These are phyloP conservation scores for Paraconiothyrium brasiliense DNA, from an alignment of 2,329 filamentous ascomycete genomes.

Conservation along the genomic window DNA sequence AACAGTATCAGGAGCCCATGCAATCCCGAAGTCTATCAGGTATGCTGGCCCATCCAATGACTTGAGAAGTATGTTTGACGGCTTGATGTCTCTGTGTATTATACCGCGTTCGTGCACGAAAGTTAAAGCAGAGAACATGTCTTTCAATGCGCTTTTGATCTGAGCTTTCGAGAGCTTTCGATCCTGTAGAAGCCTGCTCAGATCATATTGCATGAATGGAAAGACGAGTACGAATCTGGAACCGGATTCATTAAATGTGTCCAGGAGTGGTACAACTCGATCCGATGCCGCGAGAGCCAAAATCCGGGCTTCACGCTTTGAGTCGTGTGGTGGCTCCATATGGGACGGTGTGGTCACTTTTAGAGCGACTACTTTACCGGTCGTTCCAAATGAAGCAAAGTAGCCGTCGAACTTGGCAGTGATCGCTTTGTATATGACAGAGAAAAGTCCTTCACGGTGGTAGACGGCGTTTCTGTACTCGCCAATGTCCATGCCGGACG, in stretches of 20 bases:
- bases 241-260: conserved; percentile 75
- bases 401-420: conserved; percentile 48
- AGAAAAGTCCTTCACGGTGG: conserved; percentile 76
- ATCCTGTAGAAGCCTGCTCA: conserved; percentile 71
- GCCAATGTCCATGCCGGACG: conserved; percentile 59
- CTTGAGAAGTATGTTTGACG: conserved; percentile 82
- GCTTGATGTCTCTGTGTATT: conserved; percentile 94
- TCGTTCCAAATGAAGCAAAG: conserved; percentile 30
- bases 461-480: conserved; percentile 65
- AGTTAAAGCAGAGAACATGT: conserved; percentile 75
- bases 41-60: conserved; percentile 75
- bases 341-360: conserved; percentile 84
- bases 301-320: conserved; percentile 80
- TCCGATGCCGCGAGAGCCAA: conserved; percentile 67
- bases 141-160: conserved; percentile 64
- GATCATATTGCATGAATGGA: conserved; percentile 80
- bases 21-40: conserved; percentile 90
- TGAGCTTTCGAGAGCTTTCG: conserved; percentile 53
- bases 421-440: conserved; percentile 79
- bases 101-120: conserved; percentile 79
- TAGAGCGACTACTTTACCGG: conserved; percentile 68
- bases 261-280: conserved; percentile 73
- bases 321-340: conserved; percentile 83
- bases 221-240: conserved; percentile 82
- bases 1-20: conserved; percentile 73